Evolutionary conservation across 2,329 filamentous ascomycete species (phyloP).

Genomic region (Xylariaceae sp.): DNA sequence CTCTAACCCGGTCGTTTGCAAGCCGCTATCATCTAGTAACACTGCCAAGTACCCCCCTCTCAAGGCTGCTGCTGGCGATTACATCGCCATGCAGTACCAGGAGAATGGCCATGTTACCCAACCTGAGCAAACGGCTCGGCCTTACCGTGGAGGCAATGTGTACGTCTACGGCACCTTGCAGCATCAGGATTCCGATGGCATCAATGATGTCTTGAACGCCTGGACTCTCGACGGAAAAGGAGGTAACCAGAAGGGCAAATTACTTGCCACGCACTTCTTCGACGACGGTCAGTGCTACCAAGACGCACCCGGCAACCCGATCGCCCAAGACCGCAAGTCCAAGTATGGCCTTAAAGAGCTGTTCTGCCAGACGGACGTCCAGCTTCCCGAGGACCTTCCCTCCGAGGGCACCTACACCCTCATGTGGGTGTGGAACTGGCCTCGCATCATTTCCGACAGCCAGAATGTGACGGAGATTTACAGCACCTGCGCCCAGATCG

Average conservation of each 20-base stretch:
- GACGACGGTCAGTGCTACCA: slow-evolving; percentile 92
- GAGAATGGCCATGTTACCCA: slow-evolving; percentile 73
- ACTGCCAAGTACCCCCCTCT: slow-evolving; percentile 55
- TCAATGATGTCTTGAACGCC: slow-evolving; percentile 55
- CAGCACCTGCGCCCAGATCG: slow-evolving; percentile 44
- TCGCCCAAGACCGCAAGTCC: slow-evolving; percentile 54
- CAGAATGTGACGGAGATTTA: slow-evolving; percentile 51
- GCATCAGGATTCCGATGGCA: slow-evolving; percentile 38
- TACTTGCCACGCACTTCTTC: slow-evolving; percentile 73
- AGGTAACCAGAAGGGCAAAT: slow-evolving; percentile 69
- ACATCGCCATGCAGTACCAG: slow-evolving; percentile 60
- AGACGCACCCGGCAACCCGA: slow-evolving; percentile 34
- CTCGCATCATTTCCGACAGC: slow-evolving; percentile 46
- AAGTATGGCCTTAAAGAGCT: slow-evolving; percentile 55
- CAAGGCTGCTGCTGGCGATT: slow-evolving; percentile 52
- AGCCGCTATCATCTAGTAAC: slow-evolving; percentile 53
- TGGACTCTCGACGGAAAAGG: slow-evolving; percentile 81
- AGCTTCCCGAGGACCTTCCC: slow-evolving; percentile 62
- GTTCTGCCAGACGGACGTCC: slow-evolving; percentile 76
- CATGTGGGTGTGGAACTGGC: slow-evolving; percentile 98
- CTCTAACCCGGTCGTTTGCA: slow-evolving; percentile 50
- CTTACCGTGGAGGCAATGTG: slow-evolving; percentile 60
- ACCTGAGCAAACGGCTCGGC: slow-evolving; percentile 52
- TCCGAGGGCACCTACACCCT: slow-evolving; percentile 66
- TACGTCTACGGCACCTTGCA: slow-evolving; percentile 67